phyloP scores from a whole-genome alignment of 768 basidiomycete genomes.

The Podaxis sp. region DNA sequence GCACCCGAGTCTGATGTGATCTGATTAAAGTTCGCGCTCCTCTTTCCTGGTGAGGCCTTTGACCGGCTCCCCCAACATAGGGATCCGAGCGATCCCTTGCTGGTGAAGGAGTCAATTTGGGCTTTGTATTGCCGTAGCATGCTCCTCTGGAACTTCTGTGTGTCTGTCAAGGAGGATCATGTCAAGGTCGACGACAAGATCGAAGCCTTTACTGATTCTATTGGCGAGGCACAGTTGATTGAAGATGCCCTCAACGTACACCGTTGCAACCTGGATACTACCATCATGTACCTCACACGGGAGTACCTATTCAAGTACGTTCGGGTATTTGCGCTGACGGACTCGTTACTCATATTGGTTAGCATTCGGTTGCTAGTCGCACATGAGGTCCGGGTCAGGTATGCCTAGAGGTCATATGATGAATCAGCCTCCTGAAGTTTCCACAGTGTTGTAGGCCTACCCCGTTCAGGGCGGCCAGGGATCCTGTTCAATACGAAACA shows the following conservation, averaged over 20 bases:
- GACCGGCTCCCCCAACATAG: conserved; percentile 40
- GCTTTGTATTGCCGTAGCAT: conserved; percentile 80
- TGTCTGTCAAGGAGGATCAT: conserved; percentile 41
- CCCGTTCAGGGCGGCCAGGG: conserved; percentile 45
- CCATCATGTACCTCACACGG: conserved; percentile 62
- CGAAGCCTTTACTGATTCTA: conserved; percentile 53
- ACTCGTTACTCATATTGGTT: conserved; percentile 17
- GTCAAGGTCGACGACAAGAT: conserved; percentile 17
- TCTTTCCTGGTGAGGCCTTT: conserved; percentile 75
- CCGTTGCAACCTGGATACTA: conserved; percentile 68
- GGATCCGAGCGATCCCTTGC: conserved; percentile 25
- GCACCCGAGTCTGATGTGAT: background rate
- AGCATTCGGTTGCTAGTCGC: conserved; percentile 68
- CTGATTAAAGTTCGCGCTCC: conserved; percentile 50
- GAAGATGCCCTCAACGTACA: conserved; percentile 69
- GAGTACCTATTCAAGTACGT: conserved; percentile 78
- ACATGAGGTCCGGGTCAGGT: conserved; percentile 60
- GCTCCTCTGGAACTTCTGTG: conserved; percentile 77
- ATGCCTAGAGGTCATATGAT: conserved; percentile 25
- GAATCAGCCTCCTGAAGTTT: conserved; percentile 17
- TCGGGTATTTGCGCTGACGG: conserved; percentile 11
- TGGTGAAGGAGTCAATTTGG: conserved; percentile 72
- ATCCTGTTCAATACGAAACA: conserved; percentile 70
- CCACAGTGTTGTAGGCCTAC: conserved; percentile 33
- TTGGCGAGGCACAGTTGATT: conserved; percentile 52